Evolutionary conservation across 1,284 basidiomycete genomes (phyloP).

Genomic region (Fomitopsis pinicola): DNA sequence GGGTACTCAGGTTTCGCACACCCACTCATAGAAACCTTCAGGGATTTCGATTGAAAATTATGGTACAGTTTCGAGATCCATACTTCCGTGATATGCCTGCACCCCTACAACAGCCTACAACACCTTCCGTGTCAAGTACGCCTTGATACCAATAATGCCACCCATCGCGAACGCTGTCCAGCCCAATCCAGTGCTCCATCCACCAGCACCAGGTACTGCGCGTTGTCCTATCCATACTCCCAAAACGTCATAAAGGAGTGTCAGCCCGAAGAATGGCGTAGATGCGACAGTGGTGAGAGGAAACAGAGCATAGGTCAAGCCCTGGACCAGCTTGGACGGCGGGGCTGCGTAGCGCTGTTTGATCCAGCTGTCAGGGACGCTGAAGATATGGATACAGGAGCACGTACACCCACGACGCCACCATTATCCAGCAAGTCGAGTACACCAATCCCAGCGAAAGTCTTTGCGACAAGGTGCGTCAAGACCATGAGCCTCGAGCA

Average conservation of each 20-base stretch:
- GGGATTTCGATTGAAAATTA: too few species aligned
- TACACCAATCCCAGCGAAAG: constrained; percentile 30
- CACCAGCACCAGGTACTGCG: constrained; percentile 13
- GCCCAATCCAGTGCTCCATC: constrained; percentile 22
- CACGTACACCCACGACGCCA: constrained; percentile 25
- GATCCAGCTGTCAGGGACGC: neutral
- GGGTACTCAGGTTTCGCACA: too few species aligned
- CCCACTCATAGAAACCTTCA: too few species aligned
- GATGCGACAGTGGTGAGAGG: constrained; percentile 19
- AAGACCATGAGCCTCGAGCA: constrained; percentile 19
- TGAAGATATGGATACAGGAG: neutral
- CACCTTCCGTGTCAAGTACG: neutral
- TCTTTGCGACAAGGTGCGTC: constrained; percentile 31
- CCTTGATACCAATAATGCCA: constrained; percentile 18
- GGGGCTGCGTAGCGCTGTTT: constrained; percentile 17
- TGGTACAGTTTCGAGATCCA: too few species aligned
- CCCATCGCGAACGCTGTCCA: constrained; percentile 23
- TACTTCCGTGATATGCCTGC: too few species aligned
- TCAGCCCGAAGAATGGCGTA: constrained; percentile 24
- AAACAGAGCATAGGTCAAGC: constrained; percentile 20
- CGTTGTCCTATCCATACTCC: constrained; percentile 25
- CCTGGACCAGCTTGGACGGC: constrained; percentile 18
- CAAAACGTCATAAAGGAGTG: constrained; percentile 26
- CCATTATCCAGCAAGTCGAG: constrained; percentile 33
- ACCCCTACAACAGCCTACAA: neutral